Evolutionary conservation across 23 red algal genomes (phyloP).

Genomic region (Porphyridium purpureum): DNA sequence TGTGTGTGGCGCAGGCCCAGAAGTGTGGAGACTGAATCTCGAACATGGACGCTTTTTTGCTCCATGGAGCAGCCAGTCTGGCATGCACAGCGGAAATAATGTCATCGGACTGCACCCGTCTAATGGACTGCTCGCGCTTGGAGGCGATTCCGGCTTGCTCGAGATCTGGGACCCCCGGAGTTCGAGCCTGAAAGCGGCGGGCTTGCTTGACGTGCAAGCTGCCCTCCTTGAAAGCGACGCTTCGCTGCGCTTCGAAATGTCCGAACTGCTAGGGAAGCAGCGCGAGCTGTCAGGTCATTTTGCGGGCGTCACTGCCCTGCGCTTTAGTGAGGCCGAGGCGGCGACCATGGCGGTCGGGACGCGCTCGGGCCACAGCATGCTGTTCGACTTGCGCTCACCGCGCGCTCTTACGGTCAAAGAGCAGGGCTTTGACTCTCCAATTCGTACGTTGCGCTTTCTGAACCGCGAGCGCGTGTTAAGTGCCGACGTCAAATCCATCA

Average conservation of each 20-base stretch:
- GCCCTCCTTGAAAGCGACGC: slow-evolving; percentile 2
- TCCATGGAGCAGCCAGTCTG: slow-evolving; percentile 40
- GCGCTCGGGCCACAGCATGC: slow-evolving; percentile 28
- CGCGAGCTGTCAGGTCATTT: no score
- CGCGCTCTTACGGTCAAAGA: slow-evolving; percentile 10
- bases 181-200: slow-evolving; percentile 5
- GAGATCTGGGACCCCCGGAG: slow-evolving; percentile 73
- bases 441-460: no score
- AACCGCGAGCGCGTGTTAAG: slow-evolving; percentile 24
- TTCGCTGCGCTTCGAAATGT: no score
- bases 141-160: slow-evolving; percentile 49
- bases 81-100: slow-evolving; percentile 35
- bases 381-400: slow-evolving; percentile 74
- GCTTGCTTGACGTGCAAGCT: slow-evolving; percentile 18
- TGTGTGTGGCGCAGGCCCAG: slow-evolving; percentile 43
- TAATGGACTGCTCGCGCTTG: slow-evolving; percentile 48
- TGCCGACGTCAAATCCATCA: slow-evolving; percentile 67
- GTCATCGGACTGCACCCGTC: slow-evolving; percentile 41
- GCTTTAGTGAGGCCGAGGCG: slow-evolving; percentile 52
- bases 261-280: neutral
- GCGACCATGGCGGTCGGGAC: slow-evolving; percentile 44
- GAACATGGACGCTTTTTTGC: slow-evolving; percentile 82
- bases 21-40: slow-evolving; percentile 85
- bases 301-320: slow-evolving; percentile 31
- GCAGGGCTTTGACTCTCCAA: slow-evolving; percentile 70